Evolutionary conservation across 768 basidiomycete species (phyloP).

Genomic region (Rhizopogon salebrosus): DNA sequence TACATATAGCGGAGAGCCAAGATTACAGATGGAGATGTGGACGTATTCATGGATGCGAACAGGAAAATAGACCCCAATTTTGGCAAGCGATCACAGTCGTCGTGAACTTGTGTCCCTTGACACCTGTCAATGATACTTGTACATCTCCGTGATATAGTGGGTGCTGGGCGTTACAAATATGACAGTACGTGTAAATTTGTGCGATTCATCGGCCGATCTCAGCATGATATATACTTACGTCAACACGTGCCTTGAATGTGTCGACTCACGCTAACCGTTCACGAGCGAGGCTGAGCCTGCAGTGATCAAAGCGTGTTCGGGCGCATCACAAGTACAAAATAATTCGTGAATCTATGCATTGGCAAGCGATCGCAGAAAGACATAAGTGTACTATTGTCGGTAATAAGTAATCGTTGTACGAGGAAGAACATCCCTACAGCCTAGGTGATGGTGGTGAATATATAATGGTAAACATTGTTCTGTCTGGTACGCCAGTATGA

Average conservation of each 20-base stretch:
- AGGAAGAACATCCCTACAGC: neutral
- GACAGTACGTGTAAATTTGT: no score
- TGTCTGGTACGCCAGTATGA: neutral
- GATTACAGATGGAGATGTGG: slow-evolving; percentile 73
- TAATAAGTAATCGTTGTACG: neutral
- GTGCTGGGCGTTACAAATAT: no score
- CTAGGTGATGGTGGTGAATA: neutral
- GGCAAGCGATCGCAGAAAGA: neutral
- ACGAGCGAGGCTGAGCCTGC: no score
- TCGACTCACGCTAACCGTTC: no score
- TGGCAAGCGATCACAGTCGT: slow-evolving; percentile 28
- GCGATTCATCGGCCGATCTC: no score
- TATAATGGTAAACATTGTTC: neutral
- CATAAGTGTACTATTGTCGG: neutral
- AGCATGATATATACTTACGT: no score
- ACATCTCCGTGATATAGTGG: neutral
- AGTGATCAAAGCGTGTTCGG: no score
- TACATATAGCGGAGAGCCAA: slow-evolving; percentile 62
- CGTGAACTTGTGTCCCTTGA: neutral
- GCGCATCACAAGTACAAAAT: neutral
- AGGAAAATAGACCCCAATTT: slow-evolving; percentile 67
- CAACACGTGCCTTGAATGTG: no score
- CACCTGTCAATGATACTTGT: neutral
- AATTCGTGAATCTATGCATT: neutral
- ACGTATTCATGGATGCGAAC: slow-evolving; percentile 73